Evolutionary conservation across 768 basidiomycete species (phyloP).

Genomic region (Neoboletus magnificus): DNA sequence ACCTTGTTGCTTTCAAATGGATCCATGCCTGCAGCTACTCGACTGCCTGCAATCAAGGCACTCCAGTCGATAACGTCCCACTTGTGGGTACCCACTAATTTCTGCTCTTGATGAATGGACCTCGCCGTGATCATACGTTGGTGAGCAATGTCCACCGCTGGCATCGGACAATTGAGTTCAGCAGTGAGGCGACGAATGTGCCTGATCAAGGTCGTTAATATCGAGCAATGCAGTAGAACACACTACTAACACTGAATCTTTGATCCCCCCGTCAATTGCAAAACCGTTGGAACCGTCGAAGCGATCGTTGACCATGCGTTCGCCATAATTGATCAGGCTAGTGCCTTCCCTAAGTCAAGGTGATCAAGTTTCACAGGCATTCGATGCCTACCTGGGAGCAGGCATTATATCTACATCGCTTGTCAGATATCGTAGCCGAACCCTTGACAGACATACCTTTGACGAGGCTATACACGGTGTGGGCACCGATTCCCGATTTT

Average conservation of each 20-base stretch:
- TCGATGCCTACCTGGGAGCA: conserved; percentile 48
- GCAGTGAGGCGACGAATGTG: conserved; percentile 70
- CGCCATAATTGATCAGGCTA: conserved; percentile 55
- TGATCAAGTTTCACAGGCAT: background rate
- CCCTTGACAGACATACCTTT: conserved; percentile 44
- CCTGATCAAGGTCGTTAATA: conserved; percentile 28
- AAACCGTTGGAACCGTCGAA: conserved; percentile 79
- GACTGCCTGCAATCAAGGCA: conserved; percentile 70
- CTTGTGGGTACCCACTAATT: conserved; percentile 43
- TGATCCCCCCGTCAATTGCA: conserved; percentile 81
- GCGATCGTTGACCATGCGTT: conserved; percentile 67
- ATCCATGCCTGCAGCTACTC: conserved; percentile 69
- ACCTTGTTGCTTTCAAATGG: conserved; percentile 38
- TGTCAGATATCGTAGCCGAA: conserved; percentile 13
- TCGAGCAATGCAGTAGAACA: background rate
- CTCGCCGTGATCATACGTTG: conserved; percentile 78
- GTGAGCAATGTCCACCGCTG: conserved; percentile 65
- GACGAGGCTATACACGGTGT: conserved; percentile 52
- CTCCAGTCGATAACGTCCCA: conserved; percentile 80
- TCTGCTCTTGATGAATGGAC: conserved; percentile 56
- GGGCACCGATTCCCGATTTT: conserved; percentile 73
- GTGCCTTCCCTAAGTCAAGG: background rate
- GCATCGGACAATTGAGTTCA: conserved; percentile 67
- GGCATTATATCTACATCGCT: conserved; percentile 56
- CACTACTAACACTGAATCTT: conserved; percentile 62